A percentile compares a stretch with the other conserved stretches of the same genome.
phyloP scores from a whole-genome alignment of 352 stramenopile genomes.

The Globisporangium emineosum region DNA sequence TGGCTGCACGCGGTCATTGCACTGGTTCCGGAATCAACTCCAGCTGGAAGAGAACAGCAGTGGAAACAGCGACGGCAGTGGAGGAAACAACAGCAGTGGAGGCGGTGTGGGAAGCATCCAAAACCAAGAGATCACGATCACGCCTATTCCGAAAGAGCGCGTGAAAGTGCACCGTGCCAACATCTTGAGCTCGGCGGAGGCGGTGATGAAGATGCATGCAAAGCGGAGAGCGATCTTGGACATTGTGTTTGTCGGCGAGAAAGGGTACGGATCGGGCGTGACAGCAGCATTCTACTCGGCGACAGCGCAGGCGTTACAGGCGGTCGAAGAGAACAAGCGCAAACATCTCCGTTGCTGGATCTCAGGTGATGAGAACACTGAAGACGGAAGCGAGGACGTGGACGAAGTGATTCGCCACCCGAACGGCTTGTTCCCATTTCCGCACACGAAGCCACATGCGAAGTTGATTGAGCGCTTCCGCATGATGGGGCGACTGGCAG shows the following conservation, averaged over 20 bases:
- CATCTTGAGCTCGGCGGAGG: conserved; percentile 71
- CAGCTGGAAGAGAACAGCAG: conserved; percentile 46
- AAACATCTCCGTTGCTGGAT: conserved; percentile 51
- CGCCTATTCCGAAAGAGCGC: conserved; percentile 82
- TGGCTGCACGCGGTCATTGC: conserved; percentile 71
- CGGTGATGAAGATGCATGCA: conserved; percentile 83
- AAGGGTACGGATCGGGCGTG: conserved; percentile 81
- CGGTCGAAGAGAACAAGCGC: conserved; percentile 41
- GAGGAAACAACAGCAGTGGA: conserved; percentile 11
- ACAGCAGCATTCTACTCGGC: conserved; percentile 85
- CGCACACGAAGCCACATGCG: conserved; percentile 26
- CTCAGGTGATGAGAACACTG: conserved; percentile 35
- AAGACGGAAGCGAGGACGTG: conserved; percentile 20
- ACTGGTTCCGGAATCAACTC: conserved; percentile 76
- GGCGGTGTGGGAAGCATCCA: conserved; percentile 37
- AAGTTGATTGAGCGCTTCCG: conserved; percentile 70
- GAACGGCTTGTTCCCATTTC: conserved; percentile 77
- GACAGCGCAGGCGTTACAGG: conserved; percentile 63
- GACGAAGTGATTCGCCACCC: conserved; percentile 64
- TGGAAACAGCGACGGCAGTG: conserved; percentile 14
- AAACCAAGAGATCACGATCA: conserved; percentile 82
- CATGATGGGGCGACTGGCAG: conserved; percentile 76
- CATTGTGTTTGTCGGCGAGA: conserved; percentile 83
- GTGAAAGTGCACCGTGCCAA: conserved; percentile 78
- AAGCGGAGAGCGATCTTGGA: conserved; percentile 83